Conservation (phyloP, 257 asterid genomes). For the Scutellaria baicalensis region DNA sequence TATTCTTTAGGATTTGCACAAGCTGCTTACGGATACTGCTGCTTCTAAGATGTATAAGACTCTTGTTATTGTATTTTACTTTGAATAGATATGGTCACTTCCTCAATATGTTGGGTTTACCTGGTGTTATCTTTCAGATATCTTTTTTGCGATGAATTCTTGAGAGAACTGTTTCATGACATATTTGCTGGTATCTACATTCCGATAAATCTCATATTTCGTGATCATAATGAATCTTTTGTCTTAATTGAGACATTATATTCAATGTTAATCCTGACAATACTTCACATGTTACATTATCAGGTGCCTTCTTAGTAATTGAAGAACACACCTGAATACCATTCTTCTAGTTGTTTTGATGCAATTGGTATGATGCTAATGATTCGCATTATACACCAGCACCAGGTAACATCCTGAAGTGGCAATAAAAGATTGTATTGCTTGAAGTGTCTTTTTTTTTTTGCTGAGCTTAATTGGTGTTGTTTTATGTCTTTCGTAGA, state of each 20-base stretch:
- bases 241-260: background rate
- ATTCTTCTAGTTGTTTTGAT: constrained; percentile 84
- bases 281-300: constrained; percentile 20
- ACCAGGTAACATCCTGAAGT: constrained; percentile 58
- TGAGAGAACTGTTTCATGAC: constrained; percentile 88
- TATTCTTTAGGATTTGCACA: constrained; percentile 96
- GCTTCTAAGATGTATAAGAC: constrained; percentile 70
- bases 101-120: constrained; percentile 6
- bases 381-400: constrained; percentile 95
- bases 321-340: constrained; percentile 79
- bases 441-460: too few relatives aligned
- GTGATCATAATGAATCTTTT: background rate
- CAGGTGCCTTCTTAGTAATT: constrained; percentile 86
- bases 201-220: too few relatives aligned
- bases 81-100: background rate
- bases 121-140: constrained; percentile 48
- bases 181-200: constrained; percentile 75
- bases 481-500: too few relatives aligned
- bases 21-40: constrained; percentile 98
- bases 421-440: background rate
- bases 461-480: too few relatives aligned
- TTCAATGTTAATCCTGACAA: constrained; percentile 3
- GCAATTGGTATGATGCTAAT: constrained; percentile 97
- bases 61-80: constrained; percentile 3
- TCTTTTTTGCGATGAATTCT: constrained; percentile 94